A percentile compares a stretch with the other conserved stretches of the same genome.
These are phyloP conservation scores for Rosellinia necatrix DNA, from an alignment of 2,329 filamentous ascomycete genomes.

Conservation along the genomic window DNA sequence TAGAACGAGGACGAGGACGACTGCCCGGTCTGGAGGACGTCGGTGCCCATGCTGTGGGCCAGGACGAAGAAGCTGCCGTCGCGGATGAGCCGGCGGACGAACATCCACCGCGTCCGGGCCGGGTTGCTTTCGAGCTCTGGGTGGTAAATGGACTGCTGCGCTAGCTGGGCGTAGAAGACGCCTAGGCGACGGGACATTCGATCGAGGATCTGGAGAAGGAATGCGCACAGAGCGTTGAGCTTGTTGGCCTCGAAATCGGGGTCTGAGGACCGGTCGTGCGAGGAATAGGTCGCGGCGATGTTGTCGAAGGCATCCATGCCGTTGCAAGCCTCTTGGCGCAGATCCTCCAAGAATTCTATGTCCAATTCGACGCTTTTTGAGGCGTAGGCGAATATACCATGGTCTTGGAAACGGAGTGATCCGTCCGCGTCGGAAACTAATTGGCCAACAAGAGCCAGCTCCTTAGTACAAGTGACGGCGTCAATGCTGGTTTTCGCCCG, in stretches of 20 bases:
- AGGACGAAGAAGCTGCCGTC: slow-evolving; percentile 59
- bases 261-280: slow-evolving; percentile 40
- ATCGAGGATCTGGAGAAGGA: slow-evolving; percentile 57
- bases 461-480: slow-evolving; percentile 51
- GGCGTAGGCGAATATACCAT: slow-evolving; percentile 56
- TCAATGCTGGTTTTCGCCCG: slow-evolving; percentile 51
- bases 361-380: slow-evolving; percentile 54
- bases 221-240: slow-evolving; percentile 48
- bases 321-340: slow-evolving; percentile 56
- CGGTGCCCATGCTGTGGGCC: slow-evolving; percentile 41
- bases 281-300: slow-evolving; percentile 34
- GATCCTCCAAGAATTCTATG: slow-evolving; percentile 57
- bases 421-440: slow-evolving; percentile 52
- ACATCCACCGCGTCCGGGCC: slow-evolving; percentile 56
- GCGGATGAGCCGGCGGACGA: slow-evolving; percentile 52
- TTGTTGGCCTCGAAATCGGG: slow-evolving; percentile 45
- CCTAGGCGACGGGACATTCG: slow-evolving; percentile 57
- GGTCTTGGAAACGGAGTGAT: slow-evolving; percentile 54
- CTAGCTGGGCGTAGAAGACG: slow-evolving; percentile 56
- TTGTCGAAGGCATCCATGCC: slow-evolving; percentile 61
- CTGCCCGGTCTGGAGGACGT: slow-evolving; percentile 34
- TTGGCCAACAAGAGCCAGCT: slow-evolving; percentile 55
- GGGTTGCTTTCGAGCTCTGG: slow-evolving; percentile 58
- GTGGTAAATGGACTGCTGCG: slow-evolving; percentile 54
- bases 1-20: slow-evolving; percentile 35